Base-by-base conservation (phyloP, 2,329 filamentous ascomycete genomes). In the Malbranchea zuffiana region DNA sequence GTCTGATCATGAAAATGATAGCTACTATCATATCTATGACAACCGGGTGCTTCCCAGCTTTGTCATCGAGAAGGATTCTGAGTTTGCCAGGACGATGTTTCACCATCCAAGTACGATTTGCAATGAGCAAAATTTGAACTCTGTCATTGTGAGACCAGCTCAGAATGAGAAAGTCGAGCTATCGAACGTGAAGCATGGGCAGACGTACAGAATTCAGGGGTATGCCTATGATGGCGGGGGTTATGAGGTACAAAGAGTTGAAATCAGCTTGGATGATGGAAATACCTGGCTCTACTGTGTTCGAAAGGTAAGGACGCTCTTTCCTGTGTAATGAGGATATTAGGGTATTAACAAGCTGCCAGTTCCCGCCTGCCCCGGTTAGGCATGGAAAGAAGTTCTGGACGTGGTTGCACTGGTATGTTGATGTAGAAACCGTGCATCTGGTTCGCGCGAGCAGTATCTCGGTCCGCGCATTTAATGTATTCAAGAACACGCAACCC, bases 321-420 rank as follows among this genome's bases (percentile, higher is more conserved):
- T 26, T 24, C 5, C 18, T 3, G 18, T 23, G 5, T n/a, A 17
- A 3, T 6, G 19, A 16, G 13, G 7, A 11, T 24, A 16, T 15
- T 34, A 24, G n/a, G n/a, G n/a, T n/a, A 36, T 49, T 52, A 24
- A 45, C 30, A 25, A 39, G n/a, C 30, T 15, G 10, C 17, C 40
- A 62, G 42, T 69, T 65, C 32, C 68, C 68, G 1, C 59, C 70
- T 11, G 52, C 53, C 4, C 67, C 68, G 0, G 58, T 72, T 21
- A 56, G 68, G 3, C 66, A 73, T 37, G 68, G 67, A 3, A 65
- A 61, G 25, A 72, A 68, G 44, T 72, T 68, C 45, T 72, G 68
- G 69, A 64, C 67, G 0, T 72, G 69, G 69, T 29, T 68, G 3
- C 62, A 67, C 42, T 72, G 69, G 69, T 55, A 70, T 39, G 53